A percentile compares a stretch with the other conserved stretches of the same genome.
These are phyloP conservation scores for Paramarasmius palmivorus DNA, from an alignment of 1,284 basidiomycete genomes.

Conservation along the genomic window DNA sequence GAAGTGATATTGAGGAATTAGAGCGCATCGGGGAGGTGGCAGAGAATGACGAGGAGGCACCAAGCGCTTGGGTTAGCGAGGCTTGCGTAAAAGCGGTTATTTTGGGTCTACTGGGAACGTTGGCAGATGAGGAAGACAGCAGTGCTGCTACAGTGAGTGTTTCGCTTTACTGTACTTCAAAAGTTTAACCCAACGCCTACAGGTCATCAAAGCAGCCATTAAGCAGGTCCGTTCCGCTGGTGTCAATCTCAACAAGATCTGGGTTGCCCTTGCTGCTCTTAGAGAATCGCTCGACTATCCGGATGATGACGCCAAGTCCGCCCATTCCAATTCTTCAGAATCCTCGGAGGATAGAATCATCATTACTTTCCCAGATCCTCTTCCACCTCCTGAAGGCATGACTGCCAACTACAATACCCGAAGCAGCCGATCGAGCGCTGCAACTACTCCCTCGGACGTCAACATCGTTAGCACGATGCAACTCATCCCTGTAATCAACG, in stretches of 20 bases:
- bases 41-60: slow-evolving; percentile 34
- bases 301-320: slow-evolving; percentile 16
- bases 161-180: neutral
- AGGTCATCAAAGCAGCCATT: slow-evolving; percentile 47
- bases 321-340: slow-evolving; percentile 16
- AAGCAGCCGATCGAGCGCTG: slow-evolving; percentile 29
- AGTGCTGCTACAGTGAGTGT: slow-evolving; percentile 32
- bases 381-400: slow-evolving; percentile 44
- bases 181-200: slow-evolving; percentile 5
- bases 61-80: slow-evolving; percentile 63
- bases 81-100: slow-evolving; percentile 60
- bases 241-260: slow-evolving; percentile 60
- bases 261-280: slow-evolving; percentile 51
- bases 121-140: slow-evolving; percentile 45
- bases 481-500: slow-evolving; percentile 61
- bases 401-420: slow-evolving; percentile 34
- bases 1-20: slow-evolving; percentile 60
- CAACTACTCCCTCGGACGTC: slow-evolving; percentile 21
- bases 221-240: slow-evolving; percentile 54
- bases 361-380: slow-evolving; percentile 53
- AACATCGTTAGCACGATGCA: slow-evolving; percentile 52
- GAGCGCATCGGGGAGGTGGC: slow-evolving; percentile 46
- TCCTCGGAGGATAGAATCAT: slow-evolving; percentile 18
- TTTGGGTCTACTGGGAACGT: slow-evolving; percentile 54
- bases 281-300: slow-evolving; percentile 34